These are phyloP conservation scores for Pseudocercospora vitis DNA, from an alignment of 2,329 filamentous ascomycete genomes.

Conservation along the genomic window DNA sequence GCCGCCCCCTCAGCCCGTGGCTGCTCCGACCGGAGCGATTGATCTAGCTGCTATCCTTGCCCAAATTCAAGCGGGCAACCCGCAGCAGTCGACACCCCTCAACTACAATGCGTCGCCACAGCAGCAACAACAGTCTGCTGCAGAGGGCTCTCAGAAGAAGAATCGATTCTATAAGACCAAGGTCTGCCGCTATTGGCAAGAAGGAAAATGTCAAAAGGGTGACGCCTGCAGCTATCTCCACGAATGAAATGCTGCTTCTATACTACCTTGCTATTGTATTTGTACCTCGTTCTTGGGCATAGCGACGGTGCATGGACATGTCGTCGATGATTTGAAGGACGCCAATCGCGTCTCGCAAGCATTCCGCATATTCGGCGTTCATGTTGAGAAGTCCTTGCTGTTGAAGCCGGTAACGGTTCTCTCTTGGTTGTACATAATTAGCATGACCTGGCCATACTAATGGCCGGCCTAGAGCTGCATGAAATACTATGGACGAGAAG, in stretches of 20 bases:
- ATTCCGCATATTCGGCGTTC: slow-evolving; percentile 4
- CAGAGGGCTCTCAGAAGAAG: slow-evolving; percentile 33
- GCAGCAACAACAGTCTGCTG: slow-evolving; percentile 32
- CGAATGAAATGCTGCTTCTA: slow-evolving; percentile 23
- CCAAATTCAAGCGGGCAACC: slow-evolving; percentile 19
- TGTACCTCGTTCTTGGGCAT: slow-evolving; percentile 9
- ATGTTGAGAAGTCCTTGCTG: not conserved
- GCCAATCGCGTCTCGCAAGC: not conserved
- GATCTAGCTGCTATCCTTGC: slow-evolving; percentile 37
- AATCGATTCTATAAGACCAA: slow-evolving; percentile 35
- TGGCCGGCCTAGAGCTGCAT: not conserved
- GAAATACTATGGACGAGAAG: not conserved
- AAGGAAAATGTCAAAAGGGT: slow-evolving; percentile 54
- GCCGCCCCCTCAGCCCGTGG: slow-evolving; percentile 15
- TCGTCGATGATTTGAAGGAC: not conserved
- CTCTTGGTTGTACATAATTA: slow-evolving; percentile 6
- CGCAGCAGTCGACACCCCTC: not conserved
- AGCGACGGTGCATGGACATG: slow-evolving; percentile 11
- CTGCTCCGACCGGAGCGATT: slow-evolving; percentile 16
- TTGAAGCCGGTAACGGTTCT: not conserved
- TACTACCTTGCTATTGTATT: slow-evolving; percentile 1
- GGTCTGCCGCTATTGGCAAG: slow-evolving; percentile 55
- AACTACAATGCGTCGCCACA: slow-evolving; percentile 15
- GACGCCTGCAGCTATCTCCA: slow-evolving; percentile 37
- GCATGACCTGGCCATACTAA: not conserved